Evolutionary conservation across 371 early-diverging fungal genomes (phyloP).

Genomic region (Rhizopus stolonifer): DNA sequence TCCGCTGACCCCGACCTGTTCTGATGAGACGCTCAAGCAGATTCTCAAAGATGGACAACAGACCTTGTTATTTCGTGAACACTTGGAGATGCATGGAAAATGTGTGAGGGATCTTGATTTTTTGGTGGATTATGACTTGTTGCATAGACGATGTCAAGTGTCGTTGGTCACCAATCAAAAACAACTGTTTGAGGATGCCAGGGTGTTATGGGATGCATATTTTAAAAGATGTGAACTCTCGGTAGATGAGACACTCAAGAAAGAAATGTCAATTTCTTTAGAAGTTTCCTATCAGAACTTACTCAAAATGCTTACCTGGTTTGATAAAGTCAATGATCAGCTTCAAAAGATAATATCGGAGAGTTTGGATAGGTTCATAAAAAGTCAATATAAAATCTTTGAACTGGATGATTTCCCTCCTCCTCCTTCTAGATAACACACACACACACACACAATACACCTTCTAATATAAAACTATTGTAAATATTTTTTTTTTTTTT

Average conservation of each 20-base stretch:
- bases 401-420: slow-evolving; percentile 18
- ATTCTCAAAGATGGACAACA: slow-evolving; percentile 46
- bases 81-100: slow-evolving; percentile 46
- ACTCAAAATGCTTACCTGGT: slow-evolving; percentile 36
- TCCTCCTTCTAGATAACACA: slow-evolving; percentile 17
- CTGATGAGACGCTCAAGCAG: slow-evolving; percentile 20
- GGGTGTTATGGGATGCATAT: slow-evolving; percentile 49
- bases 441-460: too few relatives aligned
- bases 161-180: slow-evolving; percentile 4
- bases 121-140: slow-evolving; percentile 42
- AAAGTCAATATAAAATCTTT: slow-evolving; percentile 56
- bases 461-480: too few relatives aligned
- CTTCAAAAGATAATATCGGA: slow-evolving; percentile 61
- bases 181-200: slow-evolving; percentile 45
- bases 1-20: slow-evolving; percentile 1
- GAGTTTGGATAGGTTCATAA: too few relatives aligned
- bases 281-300: slow-evolving; percentile 11
- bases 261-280: slow-evolving; percentile 26
- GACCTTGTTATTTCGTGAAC: slow-evolving; percentile 51
- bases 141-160: slow-evolving; percentile 5
- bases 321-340: slow-evolving; percentile 55
- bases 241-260: slow-evolving; percentile 30
- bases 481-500: too few relatives aligned
- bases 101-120: slow-evolving; percentile 63
- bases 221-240: slow-evolving; percentile 32